Evolutionary conservation across 768 basidiomycete species (phyloP).

Genomic region (Lyophyllum shimeji): DNA sequence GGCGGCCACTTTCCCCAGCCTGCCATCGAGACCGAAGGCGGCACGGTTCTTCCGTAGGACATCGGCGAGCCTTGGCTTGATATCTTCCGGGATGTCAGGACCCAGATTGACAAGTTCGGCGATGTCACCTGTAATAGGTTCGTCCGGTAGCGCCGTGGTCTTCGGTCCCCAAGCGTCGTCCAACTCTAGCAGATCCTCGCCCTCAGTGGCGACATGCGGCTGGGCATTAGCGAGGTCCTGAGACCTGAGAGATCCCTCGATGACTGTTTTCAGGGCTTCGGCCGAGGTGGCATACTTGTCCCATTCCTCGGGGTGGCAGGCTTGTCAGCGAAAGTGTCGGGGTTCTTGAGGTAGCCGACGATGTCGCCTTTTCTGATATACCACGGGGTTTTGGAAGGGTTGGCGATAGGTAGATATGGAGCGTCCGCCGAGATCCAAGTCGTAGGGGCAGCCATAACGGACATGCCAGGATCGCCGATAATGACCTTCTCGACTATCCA

Average conservation of each 20-base stretch:
- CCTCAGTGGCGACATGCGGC: conserved; percentile 3
- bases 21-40: not conserved
- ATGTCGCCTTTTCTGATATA: not conserved
- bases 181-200: conserved; percentile 19
- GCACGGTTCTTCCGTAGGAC: conserved; percentile 4
- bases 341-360: not conserved
- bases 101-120: not conserved
- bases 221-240: not conserved
- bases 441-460: not conserved
- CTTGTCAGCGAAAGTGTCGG: not conserved
- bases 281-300: not conserved
- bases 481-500: conserved; percentile 19
- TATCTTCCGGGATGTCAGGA: not conserved
- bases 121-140: not conserved
- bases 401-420: not conserved
- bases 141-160: conserved; percentile 21
- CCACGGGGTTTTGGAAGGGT: not conserved
- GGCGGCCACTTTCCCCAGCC: conserved; percentile 13
- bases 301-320: not conserved
- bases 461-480: conserved; percentile 2
- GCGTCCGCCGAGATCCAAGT: not conserved
- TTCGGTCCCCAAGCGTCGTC: conserved; percentile 24
- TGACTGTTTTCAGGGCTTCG: conserved; percentile 5
- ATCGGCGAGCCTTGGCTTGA: conserved; percentile 11
- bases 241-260: not conserved